Percentiles rank a stretch among this genome's conserved stretches.
phyloP scores from a whole-genome alignment of 2,329 filamentous ascomycete species.

The Harringtonia aguacate region DNA sequence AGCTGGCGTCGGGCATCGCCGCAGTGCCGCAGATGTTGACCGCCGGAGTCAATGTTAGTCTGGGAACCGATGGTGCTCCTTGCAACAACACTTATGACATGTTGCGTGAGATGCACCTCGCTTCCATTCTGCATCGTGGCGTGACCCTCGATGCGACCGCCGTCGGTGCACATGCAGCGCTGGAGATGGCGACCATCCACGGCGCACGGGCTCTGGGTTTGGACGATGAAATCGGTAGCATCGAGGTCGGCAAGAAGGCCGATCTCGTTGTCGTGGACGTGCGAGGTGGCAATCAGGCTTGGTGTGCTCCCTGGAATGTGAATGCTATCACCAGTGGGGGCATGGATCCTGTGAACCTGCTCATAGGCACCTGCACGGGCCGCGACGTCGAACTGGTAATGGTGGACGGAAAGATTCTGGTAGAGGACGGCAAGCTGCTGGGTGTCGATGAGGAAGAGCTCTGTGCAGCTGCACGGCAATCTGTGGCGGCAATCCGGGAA shows the following conservation, averaged over 20 bases:
- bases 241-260: slow-evolving; percentile 32
- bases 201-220: slow-evolving; percentile 36
- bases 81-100: slow-evolving; percentile 42
- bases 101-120: slow-evolving; percentile 40
- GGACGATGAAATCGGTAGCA: slow-evolving; percentile 23
- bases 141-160: slow-evolving; percentile 26
- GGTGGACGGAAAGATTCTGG: neutral
- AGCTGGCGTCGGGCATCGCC: slow-evolving; percentile 39
- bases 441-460: neutral
- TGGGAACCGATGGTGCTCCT: slow-evolving; percentile 42
- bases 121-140: slow-evolving; percentile 36
- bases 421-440: neutral
- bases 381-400: neutral
- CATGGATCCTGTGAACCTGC: neutral
- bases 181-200: slow-evolving; percentile 41
- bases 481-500: too few species aligned
- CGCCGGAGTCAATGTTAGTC: slow-evolving; percentile 30
- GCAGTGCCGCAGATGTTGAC: slow-evolving; percentile 31
- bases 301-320: too few species aligned
- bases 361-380: neutral
- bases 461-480: neutral
- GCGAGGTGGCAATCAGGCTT: too few species aligned
- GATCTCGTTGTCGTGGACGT: slow-evolving; percentile 23
- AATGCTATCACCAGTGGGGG: too few species aligned
- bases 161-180: slow-evolving; percentile 31